phyloP scores from a whole-genome alignment of 2,329 filamentous ascomycete genomes.

The Salinomyces thailandicus region DNA sequence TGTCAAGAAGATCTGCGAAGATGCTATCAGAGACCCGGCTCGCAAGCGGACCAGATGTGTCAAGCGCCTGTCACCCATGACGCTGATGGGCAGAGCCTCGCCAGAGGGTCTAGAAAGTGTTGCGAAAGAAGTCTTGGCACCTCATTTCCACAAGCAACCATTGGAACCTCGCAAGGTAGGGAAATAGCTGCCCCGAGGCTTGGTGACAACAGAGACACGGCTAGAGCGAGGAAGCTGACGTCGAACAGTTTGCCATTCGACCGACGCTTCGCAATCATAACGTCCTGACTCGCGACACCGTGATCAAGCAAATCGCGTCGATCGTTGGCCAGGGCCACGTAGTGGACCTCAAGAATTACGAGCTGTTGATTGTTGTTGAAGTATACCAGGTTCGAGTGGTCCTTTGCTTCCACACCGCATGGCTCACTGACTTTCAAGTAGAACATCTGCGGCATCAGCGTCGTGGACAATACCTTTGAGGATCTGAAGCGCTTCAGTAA shows the following conservation, averaged over 20 bases:
- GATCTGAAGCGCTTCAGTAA: conserved; percentile 58
- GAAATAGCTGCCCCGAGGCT: background rate
- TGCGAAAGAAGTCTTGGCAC: conserved; percentile 50
- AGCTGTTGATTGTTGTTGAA: conserved; percentile 69
- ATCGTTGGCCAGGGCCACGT: conserved; percentile 58
- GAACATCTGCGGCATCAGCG: conserved; percentile 68
- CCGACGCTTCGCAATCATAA: conserved; percentile 66
- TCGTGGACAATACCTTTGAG: conserved; percentile 65
- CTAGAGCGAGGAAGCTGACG: no score
- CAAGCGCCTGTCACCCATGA: conserved; percentile 51
- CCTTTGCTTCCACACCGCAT: background rate
- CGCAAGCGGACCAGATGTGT: conserved; percentile 48
- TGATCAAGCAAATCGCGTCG: conserved; percentile 62
- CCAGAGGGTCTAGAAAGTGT: conserved; percentile 58
- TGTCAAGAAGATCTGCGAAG: conserved; percentile 48
- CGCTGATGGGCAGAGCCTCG: conserved; percentile 54
- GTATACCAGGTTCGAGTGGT: conserved; percentile 62
- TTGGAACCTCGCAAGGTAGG: conserved; percentile 42
- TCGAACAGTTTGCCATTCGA: conserved; percentile 67
- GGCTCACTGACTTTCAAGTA: conserved; percentile 27
- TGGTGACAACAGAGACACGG: no score
- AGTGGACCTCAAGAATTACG: conserved; percentile 66
- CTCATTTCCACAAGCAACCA: conserved; percentile 50
- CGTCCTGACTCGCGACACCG: conserved; percentile 52
- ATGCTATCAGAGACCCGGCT: conserved; percentile 39